Evolutionary conservation across 495 filamentous ascomycete genomes (phyloP), one percentile per base, ranked within the genome.

Genomic region (Aspergillus bertholletiae): DNA sequence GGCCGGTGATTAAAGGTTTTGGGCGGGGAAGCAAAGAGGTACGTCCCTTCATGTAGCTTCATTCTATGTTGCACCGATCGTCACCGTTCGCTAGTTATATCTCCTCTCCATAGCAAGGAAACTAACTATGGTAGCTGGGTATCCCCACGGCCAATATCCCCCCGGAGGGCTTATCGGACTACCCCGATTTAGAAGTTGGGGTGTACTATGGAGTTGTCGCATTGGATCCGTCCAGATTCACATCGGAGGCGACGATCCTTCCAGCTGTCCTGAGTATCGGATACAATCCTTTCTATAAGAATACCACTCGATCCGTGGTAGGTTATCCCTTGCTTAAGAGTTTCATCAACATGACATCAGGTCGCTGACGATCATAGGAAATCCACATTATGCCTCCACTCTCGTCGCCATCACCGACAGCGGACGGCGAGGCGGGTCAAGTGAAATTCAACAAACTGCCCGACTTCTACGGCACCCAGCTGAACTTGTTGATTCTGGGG

Each of bases 61-160:
- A 8, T 28, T 28, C 26, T 28, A 28, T 28, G n/a, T 28, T 4
- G 26, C 8, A 28, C 26, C 26, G 8, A 28, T 28, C 26, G 26
- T 8, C 26, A 28, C 26, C 26, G 4, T 8, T 28, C 26, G 8
- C 5, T 28, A 8, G 26, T 8, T 28, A 8, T 4, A 12, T 37
- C 34, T 13, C n/a, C n/a, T 37, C 15, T 13, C 15, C 4, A 37
- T 37, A 4, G 12, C 12, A 3, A 37, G 4, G 26, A 61, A 17
- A 9, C 21, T 57, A 13, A 23, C 13, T 1, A 24, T 12, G 34
- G 13, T 55, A 90, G 80, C 85, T 98, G 54, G 91, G 93, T 52
- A 97, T 97, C 70, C 94, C 94, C 3, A 98, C 94, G 0, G 94
- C 94, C 62, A 98, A 98, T 75, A 92, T 98, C 58, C 92, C 94